phyloP scores from a whole-genome alignment of 2,329 filamentous ascomycete species.

The Tolypocladium pustulatum region DNA sequence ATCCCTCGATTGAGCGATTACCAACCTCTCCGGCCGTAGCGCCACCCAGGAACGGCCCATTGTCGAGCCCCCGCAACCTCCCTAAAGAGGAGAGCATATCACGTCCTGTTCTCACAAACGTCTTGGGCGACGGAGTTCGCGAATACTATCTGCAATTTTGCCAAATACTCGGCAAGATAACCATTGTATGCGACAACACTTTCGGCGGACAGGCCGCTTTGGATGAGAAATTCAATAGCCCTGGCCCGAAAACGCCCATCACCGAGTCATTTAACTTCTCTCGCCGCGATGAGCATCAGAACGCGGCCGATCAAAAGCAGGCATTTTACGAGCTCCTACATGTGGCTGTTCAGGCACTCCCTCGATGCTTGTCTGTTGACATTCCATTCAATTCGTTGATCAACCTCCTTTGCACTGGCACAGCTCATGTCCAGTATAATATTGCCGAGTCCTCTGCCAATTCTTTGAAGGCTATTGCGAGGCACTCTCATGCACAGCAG shows the following conservation, averaged over 20 bases:
- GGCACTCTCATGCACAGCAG: constrained; percentile 85
- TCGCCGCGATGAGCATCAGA: constrained; percentile 67
- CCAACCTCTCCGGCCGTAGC: constrained; percentile 40
- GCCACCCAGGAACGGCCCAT: constrained; percentile 18
- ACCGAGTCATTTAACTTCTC: constrained; percentile 88
- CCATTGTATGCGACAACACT: constrained; percentile 89
- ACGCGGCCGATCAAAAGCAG: constrained; percentile 72
- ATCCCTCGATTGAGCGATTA: constrained; percentile 29
- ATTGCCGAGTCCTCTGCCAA: constrained; percentile 88
- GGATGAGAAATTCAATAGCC: constrained; percentile 86
- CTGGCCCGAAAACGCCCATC: constrained; percentile 88
- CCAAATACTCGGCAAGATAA: constrained; percentile 90
- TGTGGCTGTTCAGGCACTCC: constrained; percentile 88
- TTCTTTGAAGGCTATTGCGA: constrained; percentile 88
- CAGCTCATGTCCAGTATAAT: constrained; percentile 84
- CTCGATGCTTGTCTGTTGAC: constrained; percentile 82
- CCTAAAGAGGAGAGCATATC: constrained; percentile 55
- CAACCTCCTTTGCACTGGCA: constrained; percentile 91
- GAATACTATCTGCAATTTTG: constrained; percentile 89
- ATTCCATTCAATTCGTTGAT: constrained; percentile 91
- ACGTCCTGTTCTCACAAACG: constrained; percentile 47
- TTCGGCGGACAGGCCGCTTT: constrained; percentile 93
- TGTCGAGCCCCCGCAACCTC: constrained; percentile 13
- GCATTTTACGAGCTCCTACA: constrained; percentile 93
- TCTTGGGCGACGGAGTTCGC: constrained; percentile 64